Evolutionary conservation across 2,329 filamentous ascomycete genomes (phyloP).

Genomic region (Sarocladiaceae sp.): DNA sequence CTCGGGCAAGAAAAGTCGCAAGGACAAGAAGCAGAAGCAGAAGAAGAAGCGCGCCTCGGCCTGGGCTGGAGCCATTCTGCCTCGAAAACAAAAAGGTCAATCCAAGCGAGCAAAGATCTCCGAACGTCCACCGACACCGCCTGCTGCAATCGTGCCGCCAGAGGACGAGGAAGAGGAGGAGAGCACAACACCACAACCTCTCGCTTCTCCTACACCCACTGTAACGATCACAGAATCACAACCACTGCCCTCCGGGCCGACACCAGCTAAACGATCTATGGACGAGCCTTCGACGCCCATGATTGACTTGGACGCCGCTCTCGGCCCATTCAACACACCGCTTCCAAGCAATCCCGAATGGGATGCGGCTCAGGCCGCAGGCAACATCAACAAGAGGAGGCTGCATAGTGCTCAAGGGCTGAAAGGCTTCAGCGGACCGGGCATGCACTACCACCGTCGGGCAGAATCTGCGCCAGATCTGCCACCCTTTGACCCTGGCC

Average conservation of each 20-base stretch:
- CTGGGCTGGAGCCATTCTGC: slow-evolving; percentile 65
- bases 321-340: slow-evolving; percentile 88
- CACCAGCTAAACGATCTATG: slow-evolving; percentile 35
- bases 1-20: slow-evolving; percentile 24
- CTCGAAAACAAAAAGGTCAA: slow-evolving; percentile 53
- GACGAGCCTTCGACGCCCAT: slow-evolving; percentile 71
- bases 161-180: slow-evolving; percentile 26
- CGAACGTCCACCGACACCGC: slow-evolving; percentile 43
- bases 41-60: slow-evolving; percentile 58
- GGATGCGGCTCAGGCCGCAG: slow-evolving; percentile 58
- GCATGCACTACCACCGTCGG: slow-evolving; percentile 72
- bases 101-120: slow-evolving; percentile 36
- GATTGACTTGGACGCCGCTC: slow-evolving; percentile 89
- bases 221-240: slow-evolving; percentile 38
- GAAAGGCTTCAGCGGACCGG: slow-evolving; percentile 63
- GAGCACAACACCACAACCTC: slow-evolving; percentile 11
- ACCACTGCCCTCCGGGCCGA: slow-evolving; percentile 20
- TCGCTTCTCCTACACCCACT: slow-evolving; percentile 25
- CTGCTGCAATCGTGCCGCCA: slow-evolving; percentile 26
- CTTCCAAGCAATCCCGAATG: slow-evolving; percentile 59
- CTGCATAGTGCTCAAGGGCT: slow-evolving; percentile 75
- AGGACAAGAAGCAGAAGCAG: slow-evolving; percentile 47
- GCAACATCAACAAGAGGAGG: slow-evolving; percentile 54
- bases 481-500: slow-evolving; percentile 63
- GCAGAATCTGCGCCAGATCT: slow-evolving; percentile 79